A percentile compares a stretch with the other conserved stretches of the same genome.
Conservation (phyloP, 2,329 filamentous ascomycete species). For the Leptodontidium sp. region DNA sequence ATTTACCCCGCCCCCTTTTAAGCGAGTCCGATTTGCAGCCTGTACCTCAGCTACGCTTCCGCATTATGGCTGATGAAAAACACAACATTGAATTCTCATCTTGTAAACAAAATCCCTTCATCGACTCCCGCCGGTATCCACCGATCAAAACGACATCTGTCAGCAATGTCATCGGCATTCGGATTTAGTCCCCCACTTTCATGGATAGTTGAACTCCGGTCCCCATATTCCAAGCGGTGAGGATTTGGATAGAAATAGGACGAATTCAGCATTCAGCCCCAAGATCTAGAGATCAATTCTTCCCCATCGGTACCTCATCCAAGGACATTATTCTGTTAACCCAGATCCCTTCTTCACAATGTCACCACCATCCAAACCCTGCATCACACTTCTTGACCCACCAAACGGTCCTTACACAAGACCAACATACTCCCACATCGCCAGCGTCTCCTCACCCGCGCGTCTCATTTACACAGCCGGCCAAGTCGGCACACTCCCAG, state of each 20-base stretch:
- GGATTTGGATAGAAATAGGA: not conserved
- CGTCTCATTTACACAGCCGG: slow-evolving; percentile 19
- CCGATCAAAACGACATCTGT: no score
- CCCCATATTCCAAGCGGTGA: not conserved
- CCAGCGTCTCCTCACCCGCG: not conserved
- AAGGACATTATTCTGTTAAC: not conserved
- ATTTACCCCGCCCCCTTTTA: slow-evolving; percentile 2
- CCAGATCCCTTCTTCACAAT: not conserved
- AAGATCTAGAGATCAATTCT: not conserved
- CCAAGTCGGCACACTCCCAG: slow-evolving; percentile 9
- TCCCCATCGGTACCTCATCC: not conserved
- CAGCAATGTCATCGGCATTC: not conserved
- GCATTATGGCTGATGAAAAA: no score
- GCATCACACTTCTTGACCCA: slow-evolving; percentile 16
- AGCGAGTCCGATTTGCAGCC: not conserved
- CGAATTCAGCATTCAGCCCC: not conserved
- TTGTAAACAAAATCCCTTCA: no score
- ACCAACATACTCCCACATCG: slow-evolving; percentile 22
- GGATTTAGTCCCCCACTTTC: not conserved
- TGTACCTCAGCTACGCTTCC: no score
- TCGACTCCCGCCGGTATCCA: no score
- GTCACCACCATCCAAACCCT: not conserved
- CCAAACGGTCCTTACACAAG: not conserved
- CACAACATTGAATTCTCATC: no score
- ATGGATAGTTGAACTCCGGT: not conserved